Evolutionary conservation across 257 asterid species (phyloP).

Genomic region (Capsicum rhomboideum): DNA sequence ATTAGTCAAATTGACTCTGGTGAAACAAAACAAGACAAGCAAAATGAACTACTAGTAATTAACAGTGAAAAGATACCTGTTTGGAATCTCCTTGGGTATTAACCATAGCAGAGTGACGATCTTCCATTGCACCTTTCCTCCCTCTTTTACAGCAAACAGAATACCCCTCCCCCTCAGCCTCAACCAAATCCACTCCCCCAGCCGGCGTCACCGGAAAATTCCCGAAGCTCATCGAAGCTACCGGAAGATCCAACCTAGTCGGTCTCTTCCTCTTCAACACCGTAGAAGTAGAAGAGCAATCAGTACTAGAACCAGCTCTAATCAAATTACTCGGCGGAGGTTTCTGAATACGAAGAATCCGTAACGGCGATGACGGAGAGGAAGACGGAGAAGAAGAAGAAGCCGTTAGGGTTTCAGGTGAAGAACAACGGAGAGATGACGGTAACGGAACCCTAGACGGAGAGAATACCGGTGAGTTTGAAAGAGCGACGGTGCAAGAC

Average conservation of each 20-base stretch:
- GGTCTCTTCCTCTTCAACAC: slow-evolving; percentile 59
- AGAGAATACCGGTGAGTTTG: slow-evolving; percentile 59
- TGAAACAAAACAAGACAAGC: too few species aligned
- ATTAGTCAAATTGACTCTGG: too few species aligned
- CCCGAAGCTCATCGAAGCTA: neutral
- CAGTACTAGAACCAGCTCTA: slow-evolving; percentile 22
- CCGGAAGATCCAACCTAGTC: slow-evolving; percentile 46
- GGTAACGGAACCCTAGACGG: slow-evolving; percentile 20
- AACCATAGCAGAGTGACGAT: slow-evolving; percentile 59
- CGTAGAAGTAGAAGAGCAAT: slow-evolving; percentile 13
- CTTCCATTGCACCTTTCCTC: slow-evolving; percentile 75
- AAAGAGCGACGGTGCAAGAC: slow-evolving; percentile 45
- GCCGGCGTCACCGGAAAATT: slow-evolving; percentile 18
- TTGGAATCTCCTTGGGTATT: slow-evolving; percentile 45
- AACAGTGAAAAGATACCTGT: slow-evolving; percentile 26
- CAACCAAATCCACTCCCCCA: slow-evolving; percentile 27
- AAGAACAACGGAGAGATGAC: slow-evolving; percentile 13
- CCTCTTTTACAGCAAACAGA: slow-evolving; percentile 78
- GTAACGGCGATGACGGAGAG: slow-evolving; percentile 43
- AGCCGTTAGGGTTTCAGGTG: slow-evolving; percentile 7
- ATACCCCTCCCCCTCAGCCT: slow-evolving; percentile 68
- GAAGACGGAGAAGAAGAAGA: slow-evolving; percentile 33
- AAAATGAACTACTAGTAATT: neutral
- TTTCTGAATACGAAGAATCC: slow-evolving; percentile 47
- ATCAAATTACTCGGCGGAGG: slow-evolving; percentile 41